These are phyloP conservation scores for Elaeis oleifera DNA, from an alignment of 202 grass and related monocot species.

Conservation along the genomic window DNA sequence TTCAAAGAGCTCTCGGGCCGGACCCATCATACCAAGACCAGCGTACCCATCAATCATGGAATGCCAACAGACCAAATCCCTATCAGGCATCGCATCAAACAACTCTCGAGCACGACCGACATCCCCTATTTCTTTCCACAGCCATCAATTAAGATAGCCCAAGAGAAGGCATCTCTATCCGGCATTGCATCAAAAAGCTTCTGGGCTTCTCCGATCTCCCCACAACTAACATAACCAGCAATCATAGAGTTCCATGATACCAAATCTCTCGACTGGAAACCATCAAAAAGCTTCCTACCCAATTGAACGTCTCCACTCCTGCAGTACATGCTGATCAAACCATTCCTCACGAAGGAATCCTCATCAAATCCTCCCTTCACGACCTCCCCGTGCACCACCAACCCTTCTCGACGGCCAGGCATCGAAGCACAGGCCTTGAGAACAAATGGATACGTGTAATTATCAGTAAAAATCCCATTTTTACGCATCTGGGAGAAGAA, in stretches of 20 bases:
- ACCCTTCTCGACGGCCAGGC: not conserved
- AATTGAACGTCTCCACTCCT: conserved; percentile 25
- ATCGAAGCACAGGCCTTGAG: conserved; percentile 18
- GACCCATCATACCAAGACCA: conserved; percentile 32
- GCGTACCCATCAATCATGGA: conserved; percentile 62
- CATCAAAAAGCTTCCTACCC: conserved; percentile 31
- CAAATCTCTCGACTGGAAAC: conserved; percentile 15
- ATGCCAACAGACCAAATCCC: conserved; percentile 55
- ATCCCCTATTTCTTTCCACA: conserved; percentile 20
- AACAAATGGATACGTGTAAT: conserved; percentile 25
- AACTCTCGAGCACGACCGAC: conserved; percentile 22
- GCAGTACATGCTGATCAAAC: conserved; percentile 19
- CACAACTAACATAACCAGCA: conserved; percentile 8
- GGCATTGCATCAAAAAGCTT: conserved; percentile 23
- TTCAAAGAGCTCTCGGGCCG: conserved; percentile 39
- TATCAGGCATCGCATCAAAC: conserved; percentile 35
- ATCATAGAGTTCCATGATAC: conserved; percentile 24
- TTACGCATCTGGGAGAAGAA: conserved; percentile 45
- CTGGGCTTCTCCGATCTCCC: conserved; percentile 1
- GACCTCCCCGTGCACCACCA: conserved; percentile 10
- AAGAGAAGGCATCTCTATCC: conserved; percentile 24
- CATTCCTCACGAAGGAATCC: conserved; percentile 17
- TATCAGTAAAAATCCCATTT: conserved; percentile 7
- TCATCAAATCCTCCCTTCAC: conserved; percentile 16
- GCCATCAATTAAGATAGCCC: conserved; percentile 19